Conservation (phyloP, 1,284 basidiomycete genomes). For the Meira miltonrushii region DNA sequence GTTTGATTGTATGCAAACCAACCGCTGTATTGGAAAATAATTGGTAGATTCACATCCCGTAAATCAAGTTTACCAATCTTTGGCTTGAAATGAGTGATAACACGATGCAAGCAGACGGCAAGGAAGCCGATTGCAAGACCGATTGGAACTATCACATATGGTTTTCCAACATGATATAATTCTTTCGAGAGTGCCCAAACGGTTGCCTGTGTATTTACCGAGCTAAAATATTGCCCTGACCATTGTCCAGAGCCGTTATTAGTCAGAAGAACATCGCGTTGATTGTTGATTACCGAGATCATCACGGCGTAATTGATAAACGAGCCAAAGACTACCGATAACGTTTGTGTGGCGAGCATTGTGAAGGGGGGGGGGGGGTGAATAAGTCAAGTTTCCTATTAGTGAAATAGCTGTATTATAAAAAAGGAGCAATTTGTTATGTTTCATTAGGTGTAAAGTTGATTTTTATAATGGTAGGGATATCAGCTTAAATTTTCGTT, state of each 20-base stretch:
- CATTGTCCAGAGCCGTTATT: conserved; percentile 15
- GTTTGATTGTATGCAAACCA: conserved; percentile 23
- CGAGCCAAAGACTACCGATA: conserved; percentile 25
- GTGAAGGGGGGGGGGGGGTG: conserved; percentile 13
- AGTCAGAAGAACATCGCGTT: conserved; percentile 25
- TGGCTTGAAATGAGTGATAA: not conserved
- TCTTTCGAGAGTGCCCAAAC: conserved; percentile 29
- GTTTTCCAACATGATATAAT: not conserved
- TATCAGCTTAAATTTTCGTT: no score
- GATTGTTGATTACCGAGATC: conserved; percentile 14
- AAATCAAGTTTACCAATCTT: not conserved
- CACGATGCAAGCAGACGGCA: not conserved
- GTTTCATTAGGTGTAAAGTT: no score
- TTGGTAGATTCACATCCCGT: conserved; percentile 9
- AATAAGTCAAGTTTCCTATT: no score
- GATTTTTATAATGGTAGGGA: no score
- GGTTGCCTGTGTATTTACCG: conserved; percentile 16
- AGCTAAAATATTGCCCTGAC: not conserved
- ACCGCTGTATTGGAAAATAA: conserved; percentile 22
- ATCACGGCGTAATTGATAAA: conserved; percentile 30
- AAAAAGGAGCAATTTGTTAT: no score
- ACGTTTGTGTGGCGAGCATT: conserved; percentile 25
- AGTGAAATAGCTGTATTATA: no score
- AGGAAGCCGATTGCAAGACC: not conserved
- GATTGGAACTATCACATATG: not conserved